These are phyloP conservation scores for Aureobasidium sp. DNA, from an alignment of 2,329 filamentous ascomycete genomes.

Conservation along the genomic window DNA sequence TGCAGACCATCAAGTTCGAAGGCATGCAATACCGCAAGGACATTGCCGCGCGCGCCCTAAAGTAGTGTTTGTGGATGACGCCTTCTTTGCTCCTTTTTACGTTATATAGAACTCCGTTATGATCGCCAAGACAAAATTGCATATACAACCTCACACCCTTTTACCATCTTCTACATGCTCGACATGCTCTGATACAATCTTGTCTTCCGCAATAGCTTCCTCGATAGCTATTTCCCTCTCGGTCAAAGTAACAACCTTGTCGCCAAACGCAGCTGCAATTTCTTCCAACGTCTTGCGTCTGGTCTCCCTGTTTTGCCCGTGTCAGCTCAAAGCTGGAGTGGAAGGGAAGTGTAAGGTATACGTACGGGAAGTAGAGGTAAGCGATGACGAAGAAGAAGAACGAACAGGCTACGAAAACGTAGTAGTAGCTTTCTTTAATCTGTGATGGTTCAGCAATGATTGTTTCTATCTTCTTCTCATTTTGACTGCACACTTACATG, in stretches of 20 bases:
- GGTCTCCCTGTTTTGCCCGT: slow-evolving; percentile 18
- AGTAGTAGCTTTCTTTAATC: slow-evolving; percentile 53
- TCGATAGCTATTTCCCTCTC: slow-evolving; percentile 20
- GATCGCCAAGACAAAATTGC: slow-evolving; percentile 1
- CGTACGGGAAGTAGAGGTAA: slow-evolving; percentile 48
- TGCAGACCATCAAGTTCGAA: slow-evolving; percentile 72
- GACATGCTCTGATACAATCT: slow-evolving; percentile 12
- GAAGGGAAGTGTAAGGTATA: no score
- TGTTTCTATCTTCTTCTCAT: no score
- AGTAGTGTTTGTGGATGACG: not conserved
- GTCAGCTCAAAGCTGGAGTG: not conserved
- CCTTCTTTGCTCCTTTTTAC: not conserved
- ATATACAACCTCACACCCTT: no score
- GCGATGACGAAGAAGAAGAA: slow-evolving; percentile 43
- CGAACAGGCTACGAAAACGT: slow-evolving; percentile 49
- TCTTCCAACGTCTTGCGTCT: slow-evolving; percentile 24
- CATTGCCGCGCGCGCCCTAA: slow-evolving; percentile 46
- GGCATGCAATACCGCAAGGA: slow-evolving; percentile 90
- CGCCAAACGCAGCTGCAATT: slow-evolving; percentile 25
- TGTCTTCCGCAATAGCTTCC: slow-evolving; percentile 17
- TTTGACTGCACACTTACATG: not conserved
- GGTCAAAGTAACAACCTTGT: slow-evolving; percentile 23
- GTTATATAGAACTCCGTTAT: slow-evolving; percentile 6
- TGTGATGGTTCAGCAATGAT: slow-evolving; percentile 26
- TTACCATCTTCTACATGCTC: not conserved